Evolutionary conservation across 495 filamentous ascomycete genomes (phyloP), one percentile per base, ranked within the genome.

Genomic region (Podospora didyma): DNA sequence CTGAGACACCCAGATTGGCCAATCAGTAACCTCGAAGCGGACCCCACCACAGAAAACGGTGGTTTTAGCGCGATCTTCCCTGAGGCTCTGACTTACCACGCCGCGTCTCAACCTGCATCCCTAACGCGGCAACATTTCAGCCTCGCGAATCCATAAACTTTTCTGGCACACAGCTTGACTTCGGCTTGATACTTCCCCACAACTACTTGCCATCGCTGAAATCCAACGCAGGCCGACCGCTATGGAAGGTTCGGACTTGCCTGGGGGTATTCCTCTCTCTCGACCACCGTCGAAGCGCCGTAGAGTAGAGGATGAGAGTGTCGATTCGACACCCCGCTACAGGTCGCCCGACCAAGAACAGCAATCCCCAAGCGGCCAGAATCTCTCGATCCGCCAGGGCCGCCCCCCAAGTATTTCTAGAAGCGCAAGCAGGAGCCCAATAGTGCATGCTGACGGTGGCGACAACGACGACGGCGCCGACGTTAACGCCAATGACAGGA

Each of bases 281-380:
- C 69, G 65, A 20, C 75, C 76, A 14, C 78, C 79, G 6, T 69
- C 79, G 17, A 85, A 84, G 63, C 76, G 82, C 34, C 81, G 84
- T 46, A 79, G 81, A 58, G 70, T 85, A 20, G 70, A 78, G 60
- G 74, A 73, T 42, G 74, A 74, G 59, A 74, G 66, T 60, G 53
- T 65, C 54, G 65, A 68, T 44, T 64, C 68, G 22, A 73, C 69
- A 11, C 68, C 73, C 14, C 64, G 58, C 26, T 71, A 70, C 51
- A 58, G 62, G 23, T 71, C 68, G 37, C 68, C 71, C 19, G 61
- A 45, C 22, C 35, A 21, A 4, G 37, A 46, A 11, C 14, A 16
- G 14, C 37, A 23, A 7, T 24, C 23, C n/a, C 26, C 26, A 3
- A 45, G 20, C 35, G n/a, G 14, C 39, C 61, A 72, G 42, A 62